These are phyloP conservation scores for Medakamo hakoo DNA, from an alignment of 139 green algal genomes.

Conservation along the genomic window DNA sequence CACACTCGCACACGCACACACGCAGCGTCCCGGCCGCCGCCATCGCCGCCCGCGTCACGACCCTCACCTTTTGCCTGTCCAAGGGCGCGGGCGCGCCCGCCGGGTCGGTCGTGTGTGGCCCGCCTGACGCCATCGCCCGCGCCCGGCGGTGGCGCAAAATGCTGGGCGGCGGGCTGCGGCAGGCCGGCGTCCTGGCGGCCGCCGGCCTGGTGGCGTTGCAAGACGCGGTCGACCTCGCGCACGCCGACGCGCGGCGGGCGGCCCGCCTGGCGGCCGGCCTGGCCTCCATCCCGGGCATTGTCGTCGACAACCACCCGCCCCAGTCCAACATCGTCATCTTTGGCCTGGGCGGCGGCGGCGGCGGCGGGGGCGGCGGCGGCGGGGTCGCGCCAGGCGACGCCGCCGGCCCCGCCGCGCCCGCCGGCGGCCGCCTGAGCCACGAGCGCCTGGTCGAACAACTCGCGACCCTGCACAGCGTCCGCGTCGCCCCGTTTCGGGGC, in stretches of 20 bases:
- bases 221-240: too few relatives aligned
- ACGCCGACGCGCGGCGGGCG: too few relatives aligned
- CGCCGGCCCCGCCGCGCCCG: too few relatives aligned
- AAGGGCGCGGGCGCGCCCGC: slow-evolving; percentile 49
- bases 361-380: too few relatives aligned
- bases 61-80: slow-evolving; percentile 44
- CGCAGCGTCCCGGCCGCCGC: too few relatives aligned
- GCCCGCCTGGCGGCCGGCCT: background rate
- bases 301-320: background rate
- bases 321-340: background rate
- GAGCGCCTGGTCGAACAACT: background rate
- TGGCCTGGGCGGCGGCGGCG: background rate
- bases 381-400: background rate
- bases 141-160: slow-evolving; percentile 35
- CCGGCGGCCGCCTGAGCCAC: background rate
- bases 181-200: slow-evolving; percentile 38
- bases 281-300: background rate
- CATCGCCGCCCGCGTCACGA: too few relatives aligned
- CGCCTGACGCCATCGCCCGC: slow-evolving; percentile 22
- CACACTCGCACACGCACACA: too few relatives aligned
- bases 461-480: background rate
- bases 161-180: slow-evolving; percentile 51
- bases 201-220: slow-evolving; percentile 24
- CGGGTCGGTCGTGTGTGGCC: slow-evolving; percentile 39
- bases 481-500: background rate